A percentile compares a stretch with the other conserved stretches of the same genome.
Evolutionary conservation across 805 yeast species (phyloP).

Genomic region (Hanseniaspora nectarophila): DNA sequence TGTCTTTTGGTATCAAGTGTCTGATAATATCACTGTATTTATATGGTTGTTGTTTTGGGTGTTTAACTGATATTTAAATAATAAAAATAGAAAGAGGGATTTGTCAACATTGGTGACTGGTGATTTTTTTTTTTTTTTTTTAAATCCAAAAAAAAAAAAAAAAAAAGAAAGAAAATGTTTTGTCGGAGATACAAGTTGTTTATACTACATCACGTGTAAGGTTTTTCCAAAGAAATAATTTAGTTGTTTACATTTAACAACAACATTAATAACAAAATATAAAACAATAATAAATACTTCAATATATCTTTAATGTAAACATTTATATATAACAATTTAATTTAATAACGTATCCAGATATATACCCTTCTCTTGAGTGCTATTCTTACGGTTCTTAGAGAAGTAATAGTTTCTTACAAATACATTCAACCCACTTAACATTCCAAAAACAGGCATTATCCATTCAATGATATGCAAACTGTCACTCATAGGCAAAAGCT

Average conservation of each 20-base stretch:
- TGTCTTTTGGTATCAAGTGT: too few relatives aligned
- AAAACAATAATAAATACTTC: too few relatives aligned
- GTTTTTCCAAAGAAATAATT: neutral
- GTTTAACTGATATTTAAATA: too few relatives aligned
- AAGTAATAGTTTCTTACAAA: conserved; percentile 21
- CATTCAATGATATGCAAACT: conserved; percentile 26
- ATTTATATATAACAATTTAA: neutral
- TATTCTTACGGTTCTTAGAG: neutral
- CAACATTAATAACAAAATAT: neutral
- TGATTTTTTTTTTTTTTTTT: neutral
- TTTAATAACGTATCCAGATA: neutral
- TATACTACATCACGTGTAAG: neutral
- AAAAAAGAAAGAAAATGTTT: neutral
- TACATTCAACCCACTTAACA: conserved; percentile 25
- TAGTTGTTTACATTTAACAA: neutral
- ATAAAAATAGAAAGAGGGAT: too few relatives aligned
- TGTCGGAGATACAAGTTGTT: neutral
- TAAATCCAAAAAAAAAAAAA: neutral
- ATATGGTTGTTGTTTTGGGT: too few relatives aligned
- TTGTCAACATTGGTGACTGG: too few relatives aligned
- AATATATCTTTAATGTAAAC: neutral
- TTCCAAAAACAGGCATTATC: conserved; percentile 33
- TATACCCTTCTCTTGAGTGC: neutral
- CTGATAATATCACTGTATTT: too few relatives aligned
- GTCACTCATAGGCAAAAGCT: conserved; percentile 30